Percentiles rank a stretch among this genome's conserved stretches.
These are phyloP conservation scores for Lactarius evosmus DNA, from an alignment of 768 basidiomycete species.

Conservation along the genomic window DNA sequence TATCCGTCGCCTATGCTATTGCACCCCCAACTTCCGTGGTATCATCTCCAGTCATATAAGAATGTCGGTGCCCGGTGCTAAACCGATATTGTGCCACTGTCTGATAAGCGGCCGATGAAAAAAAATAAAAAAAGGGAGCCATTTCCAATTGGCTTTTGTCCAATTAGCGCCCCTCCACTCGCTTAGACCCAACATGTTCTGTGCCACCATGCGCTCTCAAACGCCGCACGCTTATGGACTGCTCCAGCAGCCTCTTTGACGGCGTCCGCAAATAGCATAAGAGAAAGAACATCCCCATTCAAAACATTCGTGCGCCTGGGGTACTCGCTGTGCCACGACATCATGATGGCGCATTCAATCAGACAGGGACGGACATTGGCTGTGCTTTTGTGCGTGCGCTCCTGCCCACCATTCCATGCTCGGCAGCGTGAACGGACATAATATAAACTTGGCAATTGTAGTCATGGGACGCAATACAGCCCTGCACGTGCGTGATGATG, in stretches of 20 bases:
- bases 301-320: not conserved
- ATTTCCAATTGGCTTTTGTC: slow-evolving; percentile 4
- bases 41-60: not conserved
- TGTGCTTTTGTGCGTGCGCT: not conserved
- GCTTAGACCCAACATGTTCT: slow-evolving; percentile 10
- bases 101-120: slow-evolving; percentile 11
- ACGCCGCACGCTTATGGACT: slow-evolving; percentile 15
- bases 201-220: slow-evolving; percentile 14
- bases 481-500: not conserved
- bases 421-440: slow-evolving; percentile 2
- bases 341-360: not conserved
- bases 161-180: slow-evolving; percentile 7
- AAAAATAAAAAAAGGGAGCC: not conserved
- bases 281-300: slow-evolving; percentile 2
- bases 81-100: not conserved
- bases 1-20: not conserved
- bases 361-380: not conserved
- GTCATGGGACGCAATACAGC: slow-evolving; percentile 11
- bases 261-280: not conserved
- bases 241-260: not conserved
- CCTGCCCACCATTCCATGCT: not conserved
- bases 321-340: not conserved
- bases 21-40: not conserved
- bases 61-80: slow-evolving; percentile 6
- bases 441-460: not conserved